These are phyloP conservation scores for Melampsora americana DNA, from an alignment of 1,284 basidiomycete species.

Conservation along the genomic window DNA sequence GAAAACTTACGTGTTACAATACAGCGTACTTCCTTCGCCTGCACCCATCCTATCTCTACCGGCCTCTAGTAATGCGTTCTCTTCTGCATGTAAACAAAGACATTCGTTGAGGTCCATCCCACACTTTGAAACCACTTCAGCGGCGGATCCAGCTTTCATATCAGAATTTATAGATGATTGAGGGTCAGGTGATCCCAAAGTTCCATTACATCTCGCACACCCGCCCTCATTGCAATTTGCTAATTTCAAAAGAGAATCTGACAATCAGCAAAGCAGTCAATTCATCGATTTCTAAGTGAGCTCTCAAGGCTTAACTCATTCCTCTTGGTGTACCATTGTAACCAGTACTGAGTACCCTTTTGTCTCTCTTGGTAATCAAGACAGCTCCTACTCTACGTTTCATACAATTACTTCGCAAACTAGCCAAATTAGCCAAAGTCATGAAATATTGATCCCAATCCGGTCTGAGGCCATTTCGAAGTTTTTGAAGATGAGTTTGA, in stretches of 20 bases:
- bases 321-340: constrained; percentile 97
- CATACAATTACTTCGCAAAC: constrained; percentile 89
- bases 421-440: constrained; percentile 83
- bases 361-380: constrained; percentile 57
- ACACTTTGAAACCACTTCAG: constrained; percentile 52
- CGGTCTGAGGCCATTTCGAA: constrained; percentile 70
- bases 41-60: constrained; percentile 77
- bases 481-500: constrained; percentile 68
- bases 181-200: neutral
- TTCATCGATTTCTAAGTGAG: neutral
- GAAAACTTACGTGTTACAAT: constrained; percentile 68
- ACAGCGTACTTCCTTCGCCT: constrained; percentile 69
- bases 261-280: constrained; percentile 68
- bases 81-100: constrained; percentile 94
- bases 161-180: neutral
- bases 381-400: constrained; percentile 84
- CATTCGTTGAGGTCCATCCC: constrained; percentile 72
- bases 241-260: constrained; percentile 60
- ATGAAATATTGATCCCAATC: constrained; percentile 95
- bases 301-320: constrained; percentile 55
- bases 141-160: constrained; percentile 40
- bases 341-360: constrained; percentile 89
- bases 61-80: constrained; percentile 92
- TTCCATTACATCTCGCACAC: constrained; percentile 51
- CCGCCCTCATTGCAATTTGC: constrained; percentile 54